Evolutionary conservation across 2,329 filamentous ascomycete genomes (phyloP).

Genomic region (Aureobasidium sp.): DNA sequence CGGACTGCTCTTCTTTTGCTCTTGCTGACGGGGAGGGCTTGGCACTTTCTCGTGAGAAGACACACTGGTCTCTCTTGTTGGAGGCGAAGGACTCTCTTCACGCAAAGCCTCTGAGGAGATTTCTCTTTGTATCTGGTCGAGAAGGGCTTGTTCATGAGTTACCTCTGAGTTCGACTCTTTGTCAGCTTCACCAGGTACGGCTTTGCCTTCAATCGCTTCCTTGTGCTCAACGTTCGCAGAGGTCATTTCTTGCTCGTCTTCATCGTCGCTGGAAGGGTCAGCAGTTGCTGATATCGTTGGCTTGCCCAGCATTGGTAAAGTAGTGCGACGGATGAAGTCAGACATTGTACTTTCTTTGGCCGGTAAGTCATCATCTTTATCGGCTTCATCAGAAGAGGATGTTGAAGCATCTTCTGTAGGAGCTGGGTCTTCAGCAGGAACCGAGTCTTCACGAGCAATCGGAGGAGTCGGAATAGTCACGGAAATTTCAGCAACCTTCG

Average conservation of each 20-base stretch:
- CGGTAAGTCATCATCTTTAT: background rate
- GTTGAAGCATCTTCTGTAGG: background rate
- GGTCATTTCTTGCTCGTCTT: background rate
- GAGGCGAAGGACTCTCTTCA: background rate
- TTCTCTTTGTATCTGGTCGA: background rate
- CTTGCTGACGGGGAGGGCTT: background rate
- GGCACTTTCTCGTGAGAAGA: background rate
- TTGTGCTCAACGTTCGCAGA: background rate
- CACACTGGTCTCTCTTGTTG: slow-evolving; percentile 4
- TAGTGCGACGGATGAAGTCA: background rate
- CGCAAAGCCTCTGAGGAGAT: background rate
- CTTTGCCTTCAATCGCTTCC: background rate
- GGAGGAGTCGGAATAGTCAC: background rate
- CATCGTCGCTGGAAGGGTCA: background rate
- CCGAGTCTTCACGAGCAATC: background rate
- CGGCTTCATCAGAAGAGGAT: background rate
- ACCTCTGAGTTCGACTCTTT: background rate
- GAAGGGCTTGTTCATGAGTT: background rate
- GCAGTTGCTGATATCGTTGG: slow-evolving; percentile 3
- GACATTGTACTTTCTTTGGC: background rate
- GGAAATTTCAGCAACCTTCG: background rate
- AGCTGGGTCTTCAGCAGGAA: background rate
- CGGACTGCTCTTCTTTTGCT: slow-evolving; percentile 2
- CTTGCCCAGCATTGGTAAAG: background rate
- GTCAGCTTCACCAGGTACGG: background rate